phyloP scores from a whole-genome alignment of 495 filamentous ascomycete genomes.

The Penicillium canescens region DNA sequence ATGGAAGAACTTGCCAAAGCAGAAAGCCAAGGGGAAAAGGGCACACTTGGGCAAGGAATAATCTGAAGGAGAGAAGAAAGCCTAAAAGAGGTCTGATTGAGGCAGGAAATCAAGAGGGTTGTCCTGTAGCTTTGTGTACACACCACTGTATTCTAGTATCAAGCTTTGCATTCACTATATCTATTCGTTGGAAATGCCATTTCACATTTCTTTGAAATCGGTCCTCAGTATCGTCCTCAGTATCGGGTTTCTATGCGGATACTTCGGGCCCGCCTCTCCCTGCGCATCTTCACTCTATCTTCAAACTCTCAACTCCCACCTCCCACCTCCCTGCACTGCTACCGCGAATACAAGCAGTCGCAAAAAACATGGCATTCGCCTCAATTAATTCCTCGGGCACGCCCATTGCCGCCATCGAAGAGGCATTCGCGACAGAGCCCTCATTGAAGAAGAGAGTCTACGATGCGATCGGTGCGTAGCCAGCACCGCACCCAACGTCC shows the following conservation, averaged over 20 bases:
- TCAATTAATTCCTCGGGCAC: slow-evolving; percentile 36
- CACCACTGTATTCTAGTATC: slow-evolving; percentile 43
- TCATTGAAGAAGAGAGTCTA: slow-evolving; percentile 48
- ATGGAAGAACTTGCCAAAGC: slow-evolving; percentile 7
- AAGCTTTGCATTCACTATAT: slow-evolving; percentile 26
- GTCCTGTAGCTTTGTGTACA: slow-evolving; percentile 38
- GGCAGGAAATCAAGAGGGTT: slow-evolving; percentile 3
- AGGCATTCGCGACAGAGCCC: slow-evolving; percentile 46
- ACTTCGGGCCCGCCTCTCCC: slow-evolving; percentile 8
- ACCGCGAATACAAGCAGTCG: slow-evolving; percentile 13
- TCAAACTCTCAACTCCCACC: slow-evolving; percentile 12
- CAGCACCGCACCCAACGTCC: slow-evolving; percentile 19
- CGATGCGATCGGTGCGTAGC: slow-evolving; percentile 49
- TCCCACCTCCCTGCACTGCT: slow-evolving; percentile 16
- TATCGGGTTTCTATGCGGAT: slow-evolving; percentile 6
- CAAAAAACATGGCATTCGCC: slow-evolving; percentile 44
- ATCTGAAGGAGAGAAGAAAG: neutral
- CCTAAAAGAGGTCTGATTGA: slow-evolving; percentile 10
- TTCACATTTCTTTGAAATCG: neutral
- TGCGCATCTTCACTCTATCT: slow-evolving; percentile 17
- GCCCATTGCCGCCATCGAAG: slow-evolving; percentile 40
- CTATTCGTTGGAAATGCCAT: slow-evolving; percentile 2
- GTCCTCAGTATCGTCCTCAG: neutral
- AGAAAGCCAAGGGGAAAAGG: slow-evolving; percentile 14
- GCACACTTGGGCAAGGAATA: neutral